These are phyloP conservation scores for Tolypocladium tundrense DNA, from an alignment of 2,329 filamentous ascomycete species.

Conservation along the genomic window DNA sequence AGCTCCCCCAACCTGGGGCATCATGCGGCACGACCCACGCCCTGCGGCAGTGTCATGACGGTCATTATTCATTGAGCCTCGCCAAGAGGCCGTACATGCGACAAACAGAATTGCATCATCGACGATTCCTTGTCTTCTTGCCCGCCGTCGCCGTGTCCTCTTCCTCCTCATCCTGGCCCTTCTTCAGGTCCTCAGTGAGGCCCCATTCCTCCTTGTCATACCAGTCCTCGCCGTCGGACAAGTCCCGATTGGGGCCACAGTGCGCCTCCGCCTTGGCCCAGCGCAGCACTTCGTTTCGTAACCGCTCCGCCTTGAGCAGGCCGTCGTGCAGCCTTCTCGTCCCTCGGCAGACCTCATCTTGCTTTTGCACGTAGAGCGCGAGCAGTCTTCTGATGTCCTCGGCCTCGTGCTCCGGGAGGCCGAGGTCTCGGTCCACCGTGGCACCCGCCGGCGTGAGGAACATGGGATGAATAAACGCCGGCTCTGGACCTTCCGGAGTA, in stretches of 20 bases:
- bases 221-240: constrained; percentile 87
- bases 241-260: constrained; percentile 52
- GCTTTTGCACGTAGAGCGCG: constrained; percentile 72
- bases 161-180: constrained; percentile 75
- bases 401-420: constrained; percentile 62
- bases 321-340: constrained; percentile 59
- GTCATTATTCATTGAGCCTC: background rate
- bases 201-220: constrained; percentile 77
- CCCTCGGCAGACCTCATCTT: constrained; percentile 71
- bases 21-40: background rate
- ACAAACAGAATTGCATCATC: constrained; percentile 11
- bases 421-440: constrained; percentile 58
- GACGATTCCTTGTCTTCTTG: constrained; percentile 51
- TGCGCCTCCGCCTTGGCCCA: constrained; percentile 76
- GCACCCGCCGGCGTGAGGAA: constrained; percentile 56
- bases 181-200: constrained; percentile 63
- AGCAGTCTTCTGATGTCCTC: constrained; percentile 68
- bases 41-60: background rate
- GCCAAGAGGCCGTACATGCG: background rate
- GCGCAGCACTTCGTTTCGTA: constrained; percentile 59
- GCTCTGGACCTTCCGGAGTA: constrained; percentile 17
- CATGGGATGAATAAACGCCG: constrained; percentile 60
- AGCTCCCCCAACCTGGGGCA: background rate
- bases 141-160: constrained; percentile 53
- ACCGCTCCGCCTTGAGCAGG: constrained; percentile 60